Base-by-base conservation (phyloP, 140 eudicot genomes). In the Senecio squalidus region DNA sequence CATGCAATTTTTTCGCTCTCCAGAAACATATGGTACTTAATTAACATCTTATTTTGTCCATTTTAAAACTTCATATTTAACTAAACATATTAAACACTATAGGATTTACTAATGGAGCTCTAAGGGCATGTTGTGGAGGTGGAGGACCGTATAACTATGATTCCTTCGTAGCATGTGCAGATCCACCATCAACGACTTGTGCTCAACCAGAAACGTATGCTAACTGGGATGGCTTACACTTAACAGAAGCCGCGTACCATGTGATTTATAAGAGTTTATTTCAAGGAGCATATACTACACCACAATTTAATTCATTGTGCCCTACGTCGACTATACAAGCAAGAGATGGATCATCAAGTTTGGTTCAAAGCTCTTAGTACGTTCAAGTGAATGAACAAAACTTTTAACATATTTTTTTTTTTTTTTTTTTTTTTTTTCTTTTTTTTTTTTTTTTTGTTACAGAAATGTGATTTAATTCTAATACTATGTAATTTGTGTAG, bases 171-270 rank as follows among this genome's bases (percentile, higher is more conserved):
- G 53, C 1, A 1, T 83, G 92, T 51, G 93, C 85, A 0, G 10
- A 49, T 10, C 58, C 72, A 0, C 23, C 59, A 10, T 39, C 88
- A 47, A 79, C 74, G 0, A 22, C 57, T 36, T 83, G 94, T 2
- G 62, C 46, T 58, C 69, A 72, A 0, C 95, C 95, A 0, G 71
- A 82, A 11, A 56, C 54, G 8, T 83, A 64, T 6, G 89, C 72
- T 39, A 77, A 62, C 16, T 87, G 95, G 95, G 95, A 87, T 41
- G 95, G 95, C 28, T 9, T 87, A 26, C 95, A 87, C 52, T 71
- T 87, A 26, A 87, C 95, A 0, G 89, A 87, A 51, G 84, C 82
- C 0, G 83, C 89, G 16, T 72, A 80, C 33, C 29, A 24, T 38
- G 66, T 48, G 34, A 83, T 87, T 6, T 70, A 68, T 30, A 40